phyloP scores from a whole-genome alignment of 2,329 filamentous ascomycete genomes.

The Boeremia exigua region DNA sequence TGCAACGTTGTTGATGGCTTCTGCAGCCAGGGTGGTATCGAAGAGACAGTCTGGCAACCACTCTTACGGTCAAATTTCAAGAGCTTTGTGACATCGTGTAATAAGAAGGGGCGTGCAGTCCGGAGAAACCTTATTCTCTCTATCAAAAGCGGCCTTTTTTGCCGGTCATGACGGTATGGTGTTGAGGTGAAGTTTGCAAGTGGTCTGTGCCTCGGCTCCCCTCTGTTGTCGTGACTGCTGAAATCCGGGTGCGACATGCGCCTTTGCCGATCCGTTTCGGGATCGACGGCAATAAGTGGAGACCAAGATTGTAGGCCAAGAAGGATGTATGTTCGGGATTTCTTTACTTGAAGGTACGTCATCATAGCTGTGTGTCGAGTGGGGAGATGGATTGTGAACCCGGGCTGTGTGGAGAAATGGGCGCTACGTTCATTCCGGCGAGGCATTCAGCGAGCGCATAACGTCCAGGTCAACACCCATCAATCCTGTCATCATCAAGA shows the following conservation, averaged over 20 bases:
- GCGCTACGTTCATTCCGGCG: conserved; percentile 1
- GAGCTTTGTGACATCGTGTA: no score
- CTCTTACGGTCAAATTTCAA: not conserved
- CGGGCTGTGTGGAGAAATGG: not conserved
- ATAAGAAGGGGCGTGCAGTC: no score
- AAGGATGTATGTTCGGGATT: conserved; percentile 31
- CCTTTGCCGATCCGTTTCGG: conserved; percentile 24
- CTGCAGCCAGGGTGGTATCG: not conserved
- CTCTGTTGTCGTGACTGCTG: conserved; percentile 17
- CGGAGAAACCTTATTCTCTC: not conserved
- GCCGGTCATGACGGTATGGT: conserved; percentile 9
- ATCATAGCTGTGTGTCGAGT: conserved; percentile 2
- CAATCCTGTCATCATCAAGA: conserved; percentile 12
- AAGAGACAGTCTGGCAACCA: not conserved
- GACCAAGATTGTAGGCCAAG: conserved; percentile 10
- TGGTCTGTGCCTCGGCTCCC: conserved; percentile 19
- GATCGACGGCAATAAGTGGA: conserved; percentile 17
- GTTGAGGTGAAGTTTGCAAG: conserved; percentile 10
- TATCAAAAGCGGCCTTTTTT: not conserved
- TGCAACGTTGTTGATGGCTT: not conserved
- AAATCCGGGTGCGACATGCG: conserved; percentile 24
- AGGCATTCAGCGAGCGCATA: not conserved
- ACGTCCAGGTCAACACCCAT: not conserved
- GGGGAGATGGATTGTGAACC: not conserved
- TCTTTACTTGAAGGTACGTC: conserved; percentile 1